Percentiles rank a stretch among this genome's conserved stretches.
phyloP scores from a whole-genome alignment of 2,329 filamentous ascomycete species.

The Neofusicoccum kwambonambiense region DNA sequence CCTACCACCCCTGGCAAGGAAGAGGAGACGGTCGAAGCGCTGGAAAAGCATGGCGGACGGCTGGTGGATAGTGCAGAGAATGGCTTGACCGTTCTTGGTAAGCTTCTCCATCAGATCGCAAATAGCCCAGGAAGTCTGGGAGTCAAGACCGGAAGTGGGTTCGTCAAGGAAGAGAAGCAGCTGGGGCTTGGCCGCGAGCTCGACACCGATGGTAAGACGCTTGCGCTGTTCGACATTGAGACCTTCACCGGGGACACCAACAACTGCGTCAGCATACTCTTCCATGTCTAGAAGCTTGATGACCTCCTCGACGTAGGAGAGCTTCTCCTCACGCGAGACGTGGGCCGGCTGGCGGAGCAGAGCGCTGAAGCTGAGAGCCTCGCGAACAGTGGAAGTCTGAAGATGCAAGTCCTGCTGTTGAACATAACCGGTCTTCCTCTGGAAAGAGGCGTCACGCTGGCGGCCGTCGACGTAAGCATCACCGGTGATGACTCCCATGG shows the following conservation, averaged over 20 bases:
- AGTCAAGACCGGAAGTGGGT: constrained; percentile 69
- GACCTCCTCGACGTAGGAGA: constrained; percentile 81
- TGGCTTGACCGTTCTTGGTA: constrained; percentile 59
- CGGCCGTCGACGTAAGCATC: constrained; percentile 77
- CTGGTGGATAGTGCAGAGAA: constrained; percentile 70
- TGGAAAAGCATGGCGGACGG: constrained; percentile 88
- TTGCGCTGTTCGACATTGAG: constrained; percentile 59
- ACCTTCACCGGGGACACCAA: constrained; percentile 82
- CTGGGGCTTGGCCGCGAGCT: constrained; percentile 55
- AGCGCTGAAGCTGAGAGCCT: constrained; percentile 78
- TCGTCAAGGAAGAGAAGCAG: constrained; percentile 72
- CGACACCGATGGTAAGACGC: constrained; percentile 59
- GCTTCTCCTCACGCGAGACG: constrained; percentile 67
- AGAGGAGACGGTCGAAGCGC: constrained; percentile 74
- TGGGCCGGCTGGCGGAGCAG: constrained; percentile 73
- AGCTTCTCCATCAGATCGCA: constrained; percentile 22
- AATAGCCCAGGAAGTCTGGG: constrained; percentile 29
- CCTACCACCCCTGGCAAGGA: constrained; percentile 68
- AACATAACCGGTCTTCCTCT: constrained; percentile 83
- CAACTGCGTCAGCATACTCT: constrained; percentile 78
- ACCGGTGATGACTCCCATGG: constrained; percentile 78
- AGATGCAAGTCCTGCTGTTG: constrained; percentile 87
- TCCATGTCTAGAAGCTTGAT: constrained; percentile 86
- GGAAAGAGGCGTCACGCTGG: constrained; percentile 72
- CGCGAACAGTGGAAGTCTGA: constrained; percentile 74